Evolutionary conservation across 352 stramenopile genomes (phyloP), one percentile per base, ranked within the genome.

Genomic region (Pythium plurisporium): DNA sequence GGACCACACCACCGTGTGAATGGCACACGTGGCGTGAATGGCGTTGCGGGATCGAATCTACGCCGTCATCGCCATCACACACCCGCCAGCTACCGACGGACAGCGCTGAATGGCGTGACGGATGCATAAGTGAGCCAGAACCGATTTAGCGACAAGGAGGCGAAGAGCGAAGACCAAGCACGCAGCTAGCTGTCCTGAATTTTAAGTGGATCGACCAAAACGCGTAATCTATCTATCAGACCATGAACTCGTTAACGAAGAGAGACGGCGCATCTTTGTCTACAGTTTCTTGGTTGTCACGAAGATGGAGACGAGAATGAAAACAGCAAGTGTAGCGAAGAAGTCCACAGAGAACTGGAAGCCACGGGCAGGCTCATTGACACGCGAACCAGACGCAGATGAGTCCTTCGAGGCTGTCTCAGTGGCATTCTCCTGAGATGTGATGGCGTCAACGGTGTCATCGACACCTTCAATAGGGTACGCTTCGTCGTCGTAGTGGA

Each of bases 401-500:
- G 45, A 31, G 6, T 20, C 45, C 40, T 42, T 53, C 10, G 9
- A 52, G 44, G 22, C n/a, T 59, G 11, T 19, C 10, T 33, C 26
- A 5, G 31, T 26, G 0, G 30, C 1, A 17, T 43, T 22, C 5
- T 6, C 25, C 29, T 23, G 1, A 10, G 43, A 22, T 20, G 17
- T 26, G 29, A 19, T 26, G 7, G 20, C 1, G 17, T 15, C 37
- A 8, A 33, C 48, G 27, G 2, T 31, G 0, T 47, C 31, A n/a
- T 33, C 33, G 3, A 59, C 38, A n/a, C 26, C 62, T 27, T 85
- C 71, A 25, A 94, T 78, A 4, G 80, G 86, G 64, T 93, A 94
- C 6, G 76, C 76, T 55, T 91, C 83, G 30, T 88, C 70, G 41
- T 92, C 74, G 33, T 67, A 77, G 42, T 82, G 79, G 23, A 92